Base-by-base conservation (phyloP, 495 filamentous ascomycete species). In the Sporormia fimetaria region DNA sequence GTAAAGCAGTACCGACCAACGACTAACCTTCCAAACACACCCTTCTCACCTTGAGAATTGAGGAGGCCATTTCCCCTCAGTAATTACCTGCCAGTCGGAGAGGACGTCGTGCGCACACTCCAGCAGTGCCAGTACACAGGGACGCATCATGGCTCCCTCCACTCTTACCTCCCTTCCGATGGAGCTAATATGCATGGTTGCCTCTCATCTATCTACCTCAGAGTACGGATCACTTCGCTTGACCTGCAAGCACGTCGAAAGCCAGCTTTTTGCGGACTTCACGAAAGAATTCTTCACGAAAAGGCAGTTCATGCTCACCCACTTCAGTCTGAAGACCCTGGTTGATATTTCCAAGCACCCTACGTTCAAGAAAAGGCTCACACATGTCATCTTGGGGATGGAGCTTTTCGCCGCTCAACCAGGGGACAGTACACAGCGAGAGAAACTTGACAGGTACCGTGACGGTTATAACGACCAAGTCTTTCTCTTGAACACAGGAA, bases 241-340 rank as follows among this genome's bases (percentile, higher is more conserved):
- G 16, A 61, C 61, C 6, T 72, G 68, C 59, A 67, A 57, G 39
- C 35, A 43, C 16, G 31, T 71, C n/a, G 71, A 74, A 35, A 49
- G 31, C 5, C 35, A 44, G 4, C 52, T 71, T 11, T 67, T 63
- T 53, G 44, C 63, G 39, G 53, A 40, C 17, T 76, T 76, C 47
- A 49, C 65, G 7, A 53, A 55, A 15, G 70, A 74, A 47, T 76
- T 71, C 59, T 76, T 76, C 52, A 55, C 61, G 14, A 71, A 70
- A 49, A 65, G 65, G 32, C 67, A 71, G 49, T 76, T 76, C 56
- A 68, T 72, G 63, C 50, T 70, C 42, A 63, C 58, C 7, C 49
- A 61, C 17, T 55, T 54, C 34, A 70, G 68, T 45, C 61, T 76
- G 3, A 51, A 65, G 41, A 58, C 66, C 1, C 62, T 76, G 17